phyloP scores from a whole-genome alignment of 176 grass and related monocot genomes.

The Themeda triandra region DNA sequence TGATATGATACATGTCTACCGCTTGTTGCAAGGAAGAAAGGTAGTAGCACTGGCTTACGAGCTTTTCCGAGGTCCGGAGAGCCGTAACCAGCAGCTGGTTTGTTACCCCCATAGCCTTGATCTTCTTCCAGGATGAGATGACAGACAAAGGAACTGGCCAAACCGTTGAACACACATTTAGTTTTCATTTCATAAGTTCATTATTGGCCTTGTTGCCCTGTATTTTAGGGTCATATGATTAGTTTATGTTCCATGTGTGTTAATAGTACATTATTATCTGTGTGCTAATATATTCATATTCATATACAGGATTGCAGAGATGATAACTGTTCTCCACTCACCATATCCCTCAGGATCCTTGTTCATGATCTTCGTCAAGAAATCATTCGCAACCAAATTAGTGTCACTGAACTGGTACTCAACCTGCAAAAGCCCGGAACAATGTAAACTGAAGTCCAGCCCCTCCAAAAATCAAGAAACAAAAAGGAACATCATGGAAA shows the following conservation, averaged over 20 bases:
- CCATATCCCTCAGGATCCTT: conserved; percentile 61
- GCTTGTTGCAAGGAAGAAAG: background rate
- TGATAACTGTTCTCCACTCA: background rate
- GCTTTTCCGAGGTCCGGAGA: conserved; percentile 55
- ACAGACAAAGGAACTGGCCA: conserved; percentile 58
- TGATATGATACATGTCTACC: background rate
- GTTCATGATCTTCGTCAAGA: conserved; percentile 70
- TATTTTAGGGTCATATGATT: background rate
- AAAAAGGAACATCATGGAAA: background rate
- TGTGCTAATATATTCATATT: no score
- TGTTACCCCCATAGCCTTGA: conserved; percentile 48
- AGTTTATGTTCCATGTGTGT: background rate
- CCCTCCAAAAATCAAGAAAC: background rate
- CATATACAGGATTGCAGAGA: background rate
- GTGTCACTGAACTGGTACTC: conserved; percentile 73
- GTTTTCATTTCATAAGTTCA: background rate
- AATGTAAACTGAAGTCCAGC: background rate
- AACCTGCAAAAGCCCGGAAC: conserved; percentile 23
- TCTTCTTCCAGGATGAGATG: conserved; percentile 68
- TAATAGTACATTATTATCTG: no score
- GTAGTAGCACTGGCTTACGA: conserved; percentile 19
- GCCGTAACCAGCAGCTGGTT: conserved; percentile 44
- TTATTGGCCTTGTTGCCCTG: background rate
- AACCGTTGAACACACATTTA: background rate
- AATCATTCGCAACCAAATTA: conserved; percentile 57